Evolutionary conservation across 1,284 basidiomycete species (phyloP), one percentile per base, ranked within the genome.

Genomic region (Ganoderma lucidum): DNA sequence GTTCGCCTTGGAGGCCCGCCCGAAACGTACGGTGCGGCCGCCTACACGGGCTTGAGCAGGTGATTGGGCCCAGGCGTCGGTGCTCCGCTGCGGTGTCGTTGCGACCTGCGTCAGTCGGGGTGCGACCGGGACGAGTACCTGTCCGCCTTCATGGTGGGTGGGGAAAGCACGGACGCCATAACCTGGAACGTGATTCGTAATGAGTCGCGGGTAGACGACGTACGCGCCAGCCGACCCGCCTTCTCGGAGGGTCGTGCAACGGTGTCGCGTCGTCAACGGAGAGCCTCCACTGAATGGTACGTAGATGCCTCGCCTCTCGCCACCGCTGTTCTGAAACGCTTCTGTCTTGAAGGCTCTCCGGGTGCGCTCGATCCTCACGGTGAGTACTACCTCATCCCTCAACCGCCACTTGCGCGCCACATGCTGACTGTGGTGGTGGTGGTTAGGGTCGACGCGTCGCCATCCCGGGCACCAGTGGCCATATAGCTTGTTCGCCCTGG

Each of bases 101-200:
- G 53, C 6, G 10, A 55, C 14, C 28, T 23, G 53, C 53, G 10
- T 55, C 2, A 58, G 17, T 17, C 35, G 56, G 56, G 56, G 35
- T 58, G 56, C 56, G 35, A 35, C 35, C 35, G 56, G 56, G 56
- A 58, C 56, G 56, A 58, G 56, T 58, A 58, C 35, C 56, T 39
- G 32, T 58, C 56, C 56, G 35, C 35, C 56, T 9, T 3, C 35
- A 17, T 6, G 9, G 56, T 19, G 32, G 56, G 3, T 19, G 35
- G 56, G 56, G 56, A 58, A 58, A 58, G 56, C 32, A 58, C 56
- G 56, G 56, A 58, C 35, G 56, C 56, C 56, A n/a, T 55, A 58
- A 58, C 19, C 15, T 58, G 56, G 53, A 55, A 55, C 53, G 30
- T 9, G 53, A 55, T 17, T 55, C 28, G 30, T 51, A 51, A 23